Evolutionary conservation across 495 filamentous ascomycete species (phyloP), one percentile per base, ranked within the genome.

Genomic region (Filosporella fistucella): DNA sequence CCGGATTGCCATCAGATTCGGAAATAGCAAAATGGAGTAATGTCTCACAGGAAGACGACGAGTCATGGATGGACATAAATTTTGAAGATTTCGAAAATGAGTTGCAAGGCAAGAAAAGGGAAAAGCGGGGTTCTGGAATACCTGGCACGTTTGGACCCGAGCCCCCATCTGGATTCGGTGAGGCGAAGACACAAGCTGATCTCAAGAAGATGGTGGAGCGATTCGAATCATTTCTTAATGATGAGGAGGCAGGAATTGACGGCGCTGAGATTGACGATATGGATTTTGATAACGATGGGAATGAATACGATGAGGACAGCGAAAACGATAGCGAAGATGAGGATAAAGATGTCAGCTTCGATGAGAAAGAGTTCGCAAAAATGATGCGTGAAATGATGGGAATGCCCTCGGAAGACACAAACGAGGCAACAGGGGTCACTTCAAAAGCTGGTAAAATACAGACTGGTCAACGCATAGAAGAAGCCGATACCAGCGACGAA

Each of bases 371-470:
- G 50, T 95, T 96, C 57, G 70, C 83, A 14, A 71, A 59, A 39
- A 87, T 95, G 83, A 95, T 97, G 89, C 80, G 82, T 44, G 89
- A 95, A 61, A 95, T 95, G 87, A 93, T 93, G 87, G 88, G 88
- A 10, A 71, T 94, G 64, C 84, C 88, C 17, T 42, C 64, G 10
- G 61, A 64, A 35, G 52, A 60, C 21, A 62, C 64, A 5, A 65
- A 64, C 17, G 68, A 61, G n/a, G 42, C 29, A 11, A 53, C 50
- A 23, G 52, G 59, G 12, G 26, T 47, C 8, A 34, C 59, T 35
- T 55, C 62, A 9, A 56, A 1, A 30, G 14, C 13, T 9, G 8
- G 33, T 21, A 14, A 11, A 36, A 42, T 12, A 3, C 13, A 55
- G 7, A 47, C 63, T 33, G 56, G 22, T 55, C 69, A 30, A 26